Conservation (phyloP, 192 early-diverging fungal genomes). For the Paraglomus occultum region DNA sequence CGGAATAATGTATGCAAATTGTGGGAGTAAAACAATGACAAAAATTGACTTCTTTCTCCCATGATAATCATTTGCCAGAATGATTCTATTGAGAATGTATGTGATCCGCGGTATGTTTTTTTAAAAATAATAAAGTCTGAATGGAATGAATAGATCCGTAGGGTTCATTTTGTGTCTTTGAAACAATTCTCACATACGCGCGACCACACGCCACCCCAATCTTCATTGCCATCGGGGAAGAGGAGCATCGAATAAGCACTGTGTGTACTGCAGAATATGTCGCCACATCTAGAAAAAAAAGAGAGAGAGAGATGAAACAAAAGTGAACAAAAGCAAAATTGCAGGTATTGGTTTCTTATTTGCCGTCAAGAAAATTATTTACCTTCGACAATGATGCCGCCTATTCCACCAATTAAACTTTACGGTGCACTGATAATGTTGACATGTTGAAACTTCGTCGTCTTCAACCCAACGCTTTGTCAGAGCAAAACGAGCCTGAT, state of each 20-base stretch:
- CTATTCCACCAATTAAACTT: constrained; percentile 27
- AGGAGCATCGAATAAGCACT: constrained; percentile 26
- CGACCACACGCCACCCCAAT: constrained; percentile 30
- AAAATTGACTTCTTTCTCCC: too few species aligned
- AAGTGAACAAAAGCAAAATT: constrained; percentile 6
- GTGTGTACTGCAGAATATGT: constrained; percentile 26
- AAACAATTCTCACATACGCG: constrained; percentile 29
- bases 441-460: constrained; percentile 23
- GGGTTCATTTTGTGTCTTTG: constrained; percentile 12
- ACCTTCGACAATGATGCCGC: constrained; percentile 30
- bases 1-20: too few species aligned
- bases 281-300: constrained; percentile 21
- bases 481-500: constrained; percentile 25
- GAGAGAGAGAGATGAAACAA: neutral
- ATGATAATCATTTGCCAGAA: too few species aligned
- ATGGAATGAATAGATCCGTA: too few species aligned
- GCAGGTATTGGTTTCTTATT: neutral
- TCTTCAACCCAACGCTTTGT: constrained; percentile 29
- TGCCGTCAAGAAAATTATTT: constrained; percentile 1
- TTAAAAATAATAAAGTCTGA: too few species aligned
- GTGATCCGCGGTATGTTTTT: too few species aligned
- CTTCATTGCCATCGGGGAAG: constrained; percentile 24
- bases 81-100: too few species aligned
- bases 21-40: too few species aligned
- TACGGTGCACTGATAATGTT: constrained; percentile 15